Conservation (phyloP, 495 filamentous ascomycete species). For the Xylaria curta region DNA sequence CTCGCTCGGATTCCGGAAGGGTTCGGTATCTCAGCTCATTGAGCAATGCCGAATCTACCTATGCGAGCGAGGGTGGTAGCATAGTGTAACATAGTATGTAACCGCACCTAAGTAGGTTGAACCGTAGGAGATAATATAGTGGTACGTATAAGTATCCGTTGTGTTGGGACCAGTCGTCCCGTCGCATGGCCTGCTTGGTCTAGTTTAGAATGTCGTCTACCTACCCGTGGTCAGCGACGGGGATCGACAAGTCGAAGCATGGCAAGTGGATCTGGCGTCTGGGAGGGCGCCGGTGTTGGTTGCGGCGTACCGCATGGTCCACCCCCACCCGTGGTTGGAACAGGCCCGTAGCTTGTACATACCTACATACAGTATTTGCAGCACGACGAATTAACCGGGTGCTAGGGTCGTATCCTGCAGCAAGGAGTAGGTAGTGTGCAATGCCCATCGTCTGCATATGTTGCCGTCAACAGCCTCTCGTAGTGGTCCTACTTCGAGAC, state of each 20-base stretch:
- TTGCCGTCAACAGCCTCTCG: neutral
- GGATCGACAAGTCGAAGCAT: conserved; percentile 31
- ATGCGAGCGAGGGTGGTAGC: conserved; percentile 8
- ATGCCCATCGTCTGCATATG: neutral
- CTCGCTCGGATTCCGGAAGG: conserved; percentile 20
- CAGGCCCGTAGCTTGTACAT: neutral
- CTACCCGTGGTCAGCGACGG: conserved; percentile 23
- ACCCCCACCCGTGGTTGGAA: neutral
- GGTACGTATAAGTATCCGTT: conserved; percentile 33
- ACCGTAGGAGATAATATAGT: conserved; percentile 11
- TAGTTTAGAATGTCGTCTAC: conserved; percentile 34
- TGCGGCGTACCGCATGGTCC: neutral
- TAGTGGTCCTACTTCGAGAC: neutral
- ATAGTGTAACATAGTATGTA: conserved; percentile 11
- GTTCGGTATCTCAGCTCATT: conserved; percentile 15
- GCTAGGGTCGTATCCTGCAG: neutral
- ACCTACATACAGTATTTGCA: neutral
- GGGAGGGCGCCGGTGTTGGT: neutral
- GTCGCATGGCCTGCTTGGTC: conserved; percentile 31
- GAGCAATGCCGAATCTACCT: conserved; percentile 4
- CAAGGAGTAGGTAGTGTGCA: neutral
- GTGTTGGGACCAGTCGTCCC: conserved; percentile 37
- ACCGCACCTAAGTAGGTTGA: conserved; percentile 7
- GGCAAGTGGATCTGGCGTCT: conserved; percentile 36
- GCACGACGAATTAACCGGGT: conserved; percentile 3